A percentile compares a stretch with the other conserved stretches of the same genome.
Evolutionary conservation across 192 early-diverging fungal genomes (phyloP).

Genomic region (Linnemannia zychae): DNA sequence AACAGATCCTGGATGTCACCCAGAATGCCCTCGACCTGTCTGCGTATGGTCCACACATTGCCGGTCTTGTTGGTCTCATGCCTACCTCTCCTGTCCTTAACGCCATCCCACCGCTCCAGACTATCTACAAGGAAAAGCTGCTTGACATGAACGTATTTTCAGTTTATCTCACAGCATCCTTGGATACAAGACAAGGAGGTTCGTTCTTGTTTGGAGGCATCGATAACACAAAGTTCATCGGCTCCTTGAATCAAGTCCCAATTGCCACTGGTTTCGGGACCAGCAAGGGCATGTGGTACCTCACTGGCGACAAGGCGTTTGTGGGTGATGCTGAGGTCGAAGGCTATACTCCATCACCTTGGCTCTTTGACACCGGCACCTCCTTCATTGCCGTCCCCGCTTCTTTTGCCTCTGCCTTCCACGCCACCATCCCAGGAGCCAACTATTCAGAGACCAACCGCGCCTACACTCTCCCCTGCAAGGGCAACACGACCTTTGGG

Average conservation of each 20-base stretch:
- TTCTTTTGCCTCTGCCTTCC: slow-evolving; percentile 41
- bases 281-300: slow-evolving; percentile 49
- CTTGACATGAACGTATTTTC: slow-evolving; percentile 52
- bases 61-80: slow-evolving; percentile 51
- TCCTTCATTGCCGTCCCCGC: slow-evolving; percentile 53
- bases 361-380: slow-evolving; percentile 54
- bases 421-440: slow-evolving; percentile 41
- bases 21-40: slow-evolving; percentile 43
- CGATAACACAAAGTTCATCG: slow-evolving; percentile 37
- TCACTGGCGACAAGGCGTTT: slow-evolving; percentile 31
- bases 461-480: slow-evolving; percentile 39
- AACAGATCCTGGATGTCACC: slow-evolving; percentile 54
- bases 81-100: slow-evolving; percentile 42
- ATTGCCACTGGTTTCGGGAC: slow-evolving; percentile 17
- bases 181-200: slow-evolving; percentile 27
- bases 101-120: slow-evolving; percentile 41
- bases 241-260: slow-evolving; percentile 32
- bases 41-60: slow-evolving; percentile 28
- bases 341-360: slow-evolving; percentile 43
- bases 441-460: slow-evolving; percentile 11
- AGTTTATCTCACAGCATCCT: slow-evolving; percentile 30
- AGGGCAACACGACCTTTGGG: slow-evolving; percentile 35
- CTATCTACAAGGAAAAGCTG: slow-evolving; percentile 40
- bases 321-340: slow-evolving; percentile 10
- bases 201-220: slow-evolving; percentile 53